Evolutionary conservation across 495 filamentous ascomycete genomes (phyloP), one percentile per base, ranked within the genome.

Genomic region (Neurospora hispaniola): DNA sequence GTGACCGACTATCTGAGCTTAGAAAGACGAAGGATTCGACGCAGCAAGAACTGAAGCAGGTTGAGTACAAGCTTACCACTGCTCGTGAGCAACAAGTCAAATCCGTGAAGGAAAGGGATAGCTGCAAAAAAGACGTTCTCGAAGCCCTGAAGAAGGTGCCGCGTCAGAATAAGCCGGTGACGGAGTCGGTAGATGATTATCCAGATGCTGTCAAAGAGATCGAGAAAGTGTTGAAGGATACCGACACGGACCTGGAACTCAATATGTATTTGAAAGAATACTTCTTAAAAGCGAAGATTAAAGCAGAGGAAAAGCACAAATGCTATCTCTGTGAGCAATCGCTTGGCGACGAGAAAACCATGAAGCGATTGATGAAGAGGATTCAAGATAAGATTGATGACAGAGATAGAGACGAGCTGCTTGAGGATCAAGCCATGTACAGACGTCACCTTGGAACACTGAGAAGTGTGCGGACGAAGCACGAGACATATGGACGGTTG

Each of bases 61-160:
- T 93, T 27, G 90, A 96, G 74, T 93, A 88, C 79, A 93, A 91
- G 77, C 84, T 97, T n/a, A 90, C 88, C 18, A 89, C 84, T 62
- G 79, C 82, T 14, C 86, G 87, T 41, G 88, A 88, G 23, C 88
- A 84, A 69, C 81, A 92, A 38, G 89, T 84, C 66, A 88, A 89
- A 77, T 90, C 90, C 70, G 83, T 88, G 40, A 85, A 88, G 66
- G 91, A 94, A 72, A 85, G 89, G 73, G 84, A 89, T 8, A 84
- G 82, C 35, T 90, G 89, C 78, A 86, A 88, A 62, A 74, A 81
- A 6, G 77, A 73, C 11, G 85, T 91, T 3, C 43, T 82, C 27
- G 73, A 71, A n/a, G 83, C 82, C 38, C 76, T 87, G 12, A 77
- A 81, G 46, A 80, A 79, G 6, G 81, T 81, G 5, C 74, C 77